Evolutionary conservation across 352 stramenopile genomes (phyloP), one percentile per base, ranked within the genome.

Genomic region (Pythium utonaiense): DNA sequence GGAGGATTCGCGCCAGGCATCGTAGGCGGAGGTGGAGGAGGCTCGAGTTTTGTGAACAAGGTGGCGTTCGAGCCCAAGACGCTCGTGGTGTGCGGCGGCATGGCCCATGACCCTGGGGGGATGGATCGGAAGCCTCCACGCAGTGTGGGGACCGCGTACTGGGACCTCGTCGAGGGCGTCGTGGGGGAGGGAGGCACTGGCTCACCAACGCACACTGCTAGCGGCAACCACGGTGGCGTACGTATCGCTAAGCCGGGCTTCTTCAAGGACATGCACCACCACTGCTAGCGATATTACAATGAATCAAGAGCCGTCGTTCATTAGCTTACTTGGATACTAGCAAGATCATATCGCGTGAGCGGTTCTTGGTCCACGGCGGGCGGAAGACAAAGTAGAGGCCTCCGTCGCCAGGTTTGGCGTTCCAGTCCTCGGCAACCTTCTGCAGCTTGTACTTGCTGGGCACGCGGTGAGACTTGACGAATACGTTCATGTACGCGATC

Each of bases 401-500:
- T 21, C 64, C 64, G 44, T 71, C 64, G 7, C 64, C 64, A 8
- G 64, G 53, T 49, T 71, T 71, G 47, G 64, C 36, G 60, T 76
- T 90, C 84, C 84, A 93, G 71, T 92, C 84, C 57, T 93, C 84
- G 3, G 84, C 77, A 16, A 92, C 75, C 53, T 89, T 90, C 6
- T 89, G 77, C 27, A 93, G 67, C 3, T 72, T 66, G 74, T 89
- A 93, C 62, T 91, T 93, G 63, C 64, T 77, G 44, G 77, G 53
- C 27, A 91, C 64, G 57, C 78, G 72, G 41, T 91, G 82, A 52
- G 69, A 85, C 49, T 83, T 80, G 47, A 76, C 71, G 7, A 93
- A 80, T 6, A 92, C 82, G 57, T 92, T 91, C 82, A 93, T 93
- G 66, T 92, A 93, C 22, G 84, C 80, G 27, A 87, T 73, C 24